phyloP scores from a whole-genome alignment of 2,329 filamentous ascomycete genomes.

The Colletotrichum plurivorum region DNA sequence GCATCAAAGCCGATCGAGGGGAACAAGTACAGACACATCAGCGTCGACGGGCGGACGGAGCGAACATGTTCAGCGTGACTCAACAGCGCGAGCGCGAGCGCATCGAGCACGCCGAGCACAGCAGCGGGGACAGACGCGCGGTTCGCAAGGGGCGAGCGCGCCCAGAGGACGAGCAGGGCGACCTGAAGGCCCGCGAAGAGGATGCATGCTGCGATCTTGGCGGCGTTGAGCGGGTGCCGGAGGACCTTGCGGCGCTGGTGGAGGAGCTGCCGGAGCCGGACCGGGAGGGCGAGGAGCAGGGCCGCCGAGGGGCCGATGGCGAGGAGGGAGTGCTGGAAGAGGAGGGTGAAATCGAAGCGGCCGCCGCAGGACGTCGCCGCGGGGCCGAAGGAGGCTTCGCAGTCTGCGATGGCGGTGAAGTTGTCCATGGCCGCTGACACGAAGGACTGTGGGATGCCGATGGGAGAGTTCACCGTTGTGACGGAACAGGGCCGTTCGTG shows the following conservation, averaged over 20 bases:
- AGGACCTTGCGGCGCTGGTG: constrained; percentile 45
- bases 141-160: constrained; percentile 45
- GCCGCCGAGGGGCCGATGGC: constrained; percentile 48
- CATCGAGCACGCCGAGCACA: constrained; percentile 46
- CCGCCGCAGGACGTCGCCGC: constrained; percentile 49
- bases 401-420: constrained; percentile 25
- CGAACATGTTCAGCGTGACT: constrained; percentile 51
- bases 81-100: constrained; percentile 47
- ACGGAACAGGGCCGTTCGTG: neutral
- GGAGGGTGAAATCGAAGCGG: constrained; percentile 65
- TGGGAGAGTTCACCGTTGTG: neutral
- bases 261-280: constrained; percentile 48
- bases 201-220: constrained; percentile 24
- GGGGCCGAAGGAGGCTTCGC: constrained; percentile 45
- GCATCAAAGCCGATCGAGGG: constrained; percentile 50
- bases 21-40: constrained; percentile 49
- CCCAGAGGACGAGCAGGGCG: constrained; percentile 45
- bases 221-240: constrained; percentile 43
- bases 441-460: neutral
- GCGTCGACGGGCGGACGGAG: constrained; percentile 50
- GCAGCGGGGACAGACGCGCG: constrained; percentile 48
- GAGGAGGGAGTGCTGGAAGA: constrained; percentile 58
- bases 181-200: constrained; percentile 43
- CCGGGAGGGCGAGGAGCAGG: constrained; percentile 49
- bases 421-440: constrained; percentile 14